Evolutionary conservation across 106 monocot species (phyloP).

Genomic region (Cymbidium sinense): DNA sequence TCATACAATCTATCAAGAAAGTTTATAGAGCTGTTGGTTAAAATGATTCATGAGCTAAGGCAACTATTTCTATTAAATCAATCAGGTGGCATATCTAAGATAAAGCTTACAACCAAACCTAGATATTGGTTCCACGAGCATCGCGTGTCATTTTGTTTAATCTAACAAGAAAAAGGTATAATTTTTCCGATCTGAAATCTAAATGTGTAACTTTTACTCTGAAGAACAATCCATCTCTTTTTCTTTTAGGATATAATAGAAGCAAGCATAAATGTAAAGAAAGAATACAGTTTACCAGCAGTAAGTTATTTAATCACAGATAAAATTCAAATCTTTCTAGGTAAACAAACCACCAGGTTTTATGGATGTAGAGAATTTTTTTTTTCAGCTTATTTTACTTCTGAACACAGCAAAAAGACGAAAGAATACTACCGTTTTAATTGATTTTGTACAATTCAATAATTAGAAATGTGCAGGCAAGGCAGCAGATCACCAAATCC

Average conservation of each 20-base stretch:
- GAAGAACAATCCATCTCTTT: neutral
- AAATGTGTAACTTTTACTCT: too few relatives aligned
- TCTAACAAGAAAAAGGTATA: too few relatives aligned
- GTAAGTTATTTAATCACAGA: too few relatives aligned
- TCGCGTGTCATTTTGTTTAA: neutral
- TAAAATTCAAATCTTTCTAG: neutral
- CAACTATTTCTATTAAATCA: neutral
- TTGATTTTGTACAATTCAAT: neutral
- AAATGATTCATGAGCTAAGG: neutral
- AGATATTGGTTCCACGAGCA: conserved; percentile 2
- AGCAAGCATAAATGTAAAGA: neutral
- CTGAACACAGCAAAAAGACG: neutral
- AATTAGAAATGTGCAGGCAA: neutral
- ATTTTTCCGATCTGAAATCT: neutral
- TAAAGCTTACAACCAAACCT: neutral
- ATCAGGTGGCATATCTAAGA: neutral
- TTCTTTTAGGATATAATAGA: neutral
- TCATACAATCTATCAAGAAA: conserved; percentile 1
- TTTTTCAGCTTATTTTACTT: neutral
- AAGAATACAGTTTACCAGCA: neutral
- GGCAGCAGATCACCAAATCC: conserved; percentile 1
- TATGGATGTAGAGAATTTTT: neutral
- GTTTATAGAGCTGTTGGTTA: neutral
- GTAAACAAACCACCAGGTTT: conserved; percentile 4
- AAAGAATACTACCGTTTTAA: neutral